phyloP scores from a whole-genome alignment of 306 rosid genomes.

The Lotus japonicus region DNA sequence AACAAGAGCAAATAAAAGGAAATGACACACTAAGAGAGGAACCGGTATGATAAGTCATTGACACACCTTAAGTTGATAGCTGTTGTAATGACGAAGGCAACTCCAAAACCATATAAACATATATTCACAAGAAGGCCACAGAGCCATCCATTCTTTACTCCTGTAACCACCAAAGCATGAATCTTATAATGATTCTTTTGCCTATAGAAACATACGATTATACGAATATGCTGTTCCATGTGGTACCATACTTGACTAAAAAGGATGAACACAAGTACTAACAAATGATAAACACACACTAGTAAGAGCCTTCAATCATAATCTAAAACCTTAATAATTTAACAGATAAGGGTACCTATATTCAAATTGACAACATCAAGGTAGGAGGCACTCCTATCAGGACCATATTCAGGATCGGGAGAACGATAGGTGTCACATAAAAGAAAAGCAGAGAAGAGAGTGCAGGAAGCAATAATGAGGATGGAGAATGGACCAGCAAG shows the following conservation, averaged over 20 bases:
- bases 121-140: conserved; percentile 41
- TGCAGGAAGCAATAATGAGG: conserved; percentile 33
- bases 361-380: conserved; percentile 32
- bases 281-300: not conserved
- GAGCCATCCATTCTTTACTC: conserved; percentile 22
- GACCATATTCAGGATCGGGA: conserved; percentile 41
- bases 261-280: not conserved
- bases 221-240: not conserved
- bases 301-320: too few species aligned
- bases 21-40: not conserved
- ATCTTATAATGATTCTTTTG: not conserved
- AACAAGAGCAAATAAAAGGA: not conserved
- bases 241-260: not conserved
- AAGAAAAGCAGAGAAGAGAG: conserved; percentile 40
- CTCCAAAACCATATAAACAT: conserved; percentile 45
- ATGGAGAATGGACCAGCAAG: conserved; percentile 39
- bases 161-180: conserved; percentile 22
- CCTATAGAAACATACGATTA: not conserved
- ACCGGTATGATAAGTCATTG: not conserved
- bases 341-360: not conserved
- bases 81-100: conserved; percentile 48
- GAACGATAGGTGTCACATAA: conserved; percentile 37
- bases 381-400: conserved; percentile 32
- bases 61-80: conserved; percentile 47
- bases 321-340: too few species aligned